A percentile compares a stretch with the other conserved stretches of the same genome.
Conservation (phyloP, 257 asterid species). For the Paulownia fortunei region DNA sequence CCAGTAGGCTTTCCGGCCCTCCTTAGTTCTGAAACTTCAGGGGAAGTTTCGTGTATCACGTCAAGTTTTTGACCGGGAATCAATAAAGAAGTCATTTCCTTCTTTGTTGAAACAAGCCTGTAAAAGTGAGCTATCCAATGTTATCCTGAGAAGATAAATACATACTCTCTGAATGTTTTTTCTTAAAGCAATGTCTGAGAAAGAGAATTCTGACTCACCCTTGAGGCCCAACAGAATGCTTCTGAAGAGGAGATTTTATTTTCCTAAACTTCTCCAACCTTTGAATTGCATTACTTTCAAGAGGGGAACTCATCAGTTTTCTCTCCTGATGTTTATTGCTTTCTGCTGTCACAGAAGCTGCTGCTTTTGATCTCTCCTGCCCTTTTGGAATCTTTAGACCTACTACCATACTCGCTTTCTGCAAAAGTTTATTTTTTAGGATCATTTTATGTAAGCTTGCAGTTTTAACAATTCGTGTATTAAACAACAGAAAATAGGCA, state of each 20-base stretch:
- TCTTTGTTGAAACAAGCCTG: slow-evolving; percentile 43
- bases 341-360: slow-evolving; percentile 42
- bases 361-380: slow-evolving; percentile 44
- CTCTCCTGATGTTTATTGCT: slow-evolving; percentile 29
- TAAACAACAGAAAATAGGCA: background rate
- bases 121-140: slow-evolving; percentile 2
- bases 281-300: slow-evolving; percentile 41
- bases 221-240: slow-evolving; percentile 44
- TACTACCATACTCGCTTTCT: slow-evolving; percentile 40
- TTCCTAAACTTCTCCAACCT: slow-evolving; percentile 58
- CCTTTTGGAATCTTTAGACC: slow-evolving; percentile 37
- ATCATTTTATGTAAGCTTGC: slow-evolving; percentile 10
- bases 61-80: slow-evolving; percentile 61
- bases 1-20: slow-evolving; percentile 30
- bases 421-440: slow-evolving; percentile 20
- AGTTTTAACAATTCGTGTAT: background rate
- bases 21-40: slow-evolving; percentile 39
- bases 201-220: slow-evolving; percentile 47
- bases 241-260: slow-evolving; percentile 46
- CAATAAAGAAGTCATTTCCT: slow-evolving; percentile 41
- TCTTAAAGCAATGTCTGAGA: background rate
- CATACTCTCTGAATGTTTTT: too few species aligned
- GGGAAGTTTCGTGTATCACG: slow-evolving; percentile 52
- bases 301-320: slow-evolving; percentile 30
- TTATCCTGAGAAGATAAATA: slow-evolving; percentile 11